Conservation (phyloP, 306 rosid genomes). For the Trifolium pratense region DNA sequence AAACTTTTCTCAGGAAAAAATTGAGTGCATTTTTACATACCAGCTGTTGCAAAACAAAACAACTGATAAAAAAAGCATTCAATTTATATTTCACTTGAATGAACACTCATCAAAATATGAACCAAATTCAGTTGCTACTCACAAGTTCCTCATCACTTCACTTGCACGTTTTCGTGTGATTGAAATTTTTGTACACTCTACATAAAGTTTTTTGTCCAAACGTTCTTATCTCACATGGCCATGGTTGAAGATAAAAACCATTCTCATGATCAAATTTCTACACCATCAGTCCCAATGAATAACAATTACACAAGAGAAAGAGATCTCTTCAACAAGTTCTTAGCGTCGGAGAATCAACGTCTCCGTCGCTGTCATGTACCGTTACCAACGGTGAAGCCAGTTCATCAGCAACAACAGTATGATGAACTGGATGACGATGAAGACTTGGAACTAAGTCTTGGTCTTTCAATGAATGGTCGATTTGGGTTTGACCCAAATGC, state of each 20-base stretch:
- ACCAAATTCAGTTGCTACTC: background rate
- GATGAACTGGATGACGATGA: slow-evolving; percentile 18
- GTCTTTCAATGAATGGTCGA: slow-evolving; percentile 80
- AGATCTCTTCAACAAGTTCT: slow-evolving; percentile 57
- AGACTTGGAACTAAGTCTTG: slow-evolving; percentile 68
- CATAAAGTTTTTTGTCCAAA: background rate
- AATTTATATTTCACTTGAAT: background rate
- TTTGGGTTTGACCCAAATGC: slow-evolving; percentile 81
- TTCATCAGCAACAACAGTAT: background rate
- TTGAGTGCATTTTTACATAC: background rate
- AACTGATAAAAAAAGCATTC: background rate
- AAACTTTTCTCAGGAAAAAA: background rate
- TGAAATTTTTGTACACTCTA: background rate
- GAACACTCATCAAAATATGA: background rate
- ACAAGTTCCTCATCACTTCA: background rate
- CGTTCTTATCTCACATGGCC: slow-evolving; percentile 45
- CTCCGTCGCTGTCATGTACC: slow-evolving; percentile 6
- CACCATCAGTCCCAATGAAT: background rate
- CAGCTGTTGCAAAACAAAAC: background rate
- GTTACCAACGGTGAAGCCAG: slow-evolving; percentile 28
- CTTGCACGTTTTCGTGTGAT: background rate
- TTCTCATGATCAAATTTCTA: slow-evolving; percentile 7
- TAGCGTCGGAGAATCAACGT: slow-evolving; percentile 28
- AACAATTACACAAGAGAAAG: slow-evolving; percentile 48
- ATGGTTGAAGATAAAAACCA: slow-evolving; percentile 39